A percentile compares a stretch with the other conserved stretches of the same genome.
Conservation (phyloP, 2,329 filamentous ascomycete species). For the Stachybotrys chartarum region DNA sequence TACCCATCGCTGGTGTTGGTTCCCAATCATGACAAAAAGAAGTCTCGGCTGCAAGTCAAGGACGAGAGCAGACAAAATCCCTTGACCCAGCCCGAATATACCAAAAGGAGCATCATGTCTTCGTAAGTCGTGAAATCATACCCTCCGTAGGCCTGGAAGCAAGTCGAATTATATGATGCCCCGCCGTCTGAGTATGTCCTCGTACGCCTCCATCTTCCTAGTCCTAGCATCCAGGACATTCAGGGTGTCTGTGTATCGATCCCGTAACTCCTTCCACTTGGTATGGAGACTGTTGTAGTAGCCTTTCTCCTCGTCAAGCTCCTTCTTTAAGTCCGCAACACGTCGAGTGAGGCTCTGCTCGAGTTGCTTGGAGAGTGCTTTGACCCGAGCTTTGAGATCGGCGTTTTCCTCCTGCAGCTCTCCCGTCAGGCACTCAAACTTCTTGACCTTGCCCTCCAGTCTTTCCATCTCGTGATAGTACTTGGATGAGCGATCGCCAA, state of each 20-base stretch:
- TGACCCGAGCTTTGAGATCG: slow-evolving; percentile 23
- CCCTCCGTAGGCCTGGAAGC: no score
- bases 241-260: slow-evolving; percentile 5
- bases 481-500: slow-evolving; percentile 19
- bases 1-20: background rate
- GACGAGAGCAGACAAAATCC: no score
- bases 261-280: slow-evolving; percentile 4
- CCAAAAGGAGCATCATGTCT: no score
- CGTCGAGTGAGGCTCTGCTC: slow-evolving; percentile 22
- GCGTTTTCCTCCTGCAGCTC: slow-evolving; percentile 26
- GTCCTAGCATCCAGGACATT: slow-evolving; percentile 20
- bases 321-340: slow-evolving; percentile 21
- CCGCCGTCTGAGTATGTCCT: slow-evolving; percentile 24
- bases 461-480: slow-evolving; percentile 23
- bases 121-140: no score
- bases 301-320: slow-evolving; percentile 26
- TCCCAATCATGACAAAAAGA: background rate
- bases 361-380: slow-evolving; percentile 24
- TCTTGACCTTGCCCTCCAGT: slow-evolving; percentile 23
- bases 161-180: slow-evolving; percentile 14
- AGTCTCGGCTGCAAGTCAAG: background rate
- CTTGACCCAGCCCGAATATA: no score
- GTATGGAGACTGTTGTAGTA: slow-evolving; percentile 23
- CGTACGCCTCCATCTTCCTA: slow-evolving; percentile 24
- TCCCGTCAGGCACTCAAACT: slow-evolving; percentile 30